Base-by-base conservation (phyloP, 2,329 filamentous ascomycete species). In the Ceratocystis variospora region DNA sequence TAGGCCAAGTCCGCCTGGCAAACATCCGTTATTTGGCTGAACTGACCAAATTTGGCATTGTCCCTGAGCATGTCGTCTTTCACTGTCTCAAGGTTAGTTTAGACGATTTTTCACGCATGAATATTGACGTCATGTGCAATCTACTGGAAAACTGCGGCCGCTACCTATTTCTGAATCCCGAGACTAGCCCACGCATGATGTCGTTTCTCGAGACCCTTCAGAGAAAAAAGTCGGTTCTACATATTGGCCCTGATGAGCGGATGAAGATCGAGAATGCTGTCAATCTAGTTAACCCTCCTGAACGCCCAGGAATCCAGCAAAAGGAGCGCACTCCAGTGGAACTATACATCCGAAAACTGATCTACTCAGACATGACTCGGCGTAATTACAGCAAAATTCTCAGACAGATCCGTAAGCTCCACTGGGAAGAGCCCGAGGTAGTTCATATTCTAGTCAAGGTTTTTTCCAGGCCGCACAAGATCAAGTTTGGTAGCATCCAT, bases 221-320 rank as follows among this genome's bases (percentile, higher is more conserved):
- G 73, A 87, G 94, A 67, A 99, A 99, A 79, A 99, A 99, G 77
- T 86, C 89, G 6, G 92, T 94, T 6, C 91, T 96, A 73, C 92
- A 97, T 73, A 87, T 99, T 67, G 93, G 92, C 15, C 90, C 96
- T 72, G 90, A 96, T 71, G 94, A 99, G 76, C 88, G 92, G 48
- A 97, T 99, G 92, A 84, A 97, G 37, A 94, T 99, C 67, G 94
- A 99, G 75, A 99, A 99, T 73, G 94, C 94, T 2, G 85, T 96
- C 67, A 99, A 99, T 76, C 97, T 96, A 71, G 94, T 99, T 66
- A 94, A 97, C 72, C 94, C 94, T 15, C 95, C 94, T 0, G 88
- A 96, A 73, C 85, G 94, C 68, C 89, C 92, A 41, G 92, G 94
- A 0, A 96, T 99, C 65, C 88, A 95, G 75, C 93, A 97, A 73